These are phyloP conservation scores for Epichloe typhina DNA, from an alignment of 2,329 filamentous ascomycete species.

Conservation along the genomic window DNA sequence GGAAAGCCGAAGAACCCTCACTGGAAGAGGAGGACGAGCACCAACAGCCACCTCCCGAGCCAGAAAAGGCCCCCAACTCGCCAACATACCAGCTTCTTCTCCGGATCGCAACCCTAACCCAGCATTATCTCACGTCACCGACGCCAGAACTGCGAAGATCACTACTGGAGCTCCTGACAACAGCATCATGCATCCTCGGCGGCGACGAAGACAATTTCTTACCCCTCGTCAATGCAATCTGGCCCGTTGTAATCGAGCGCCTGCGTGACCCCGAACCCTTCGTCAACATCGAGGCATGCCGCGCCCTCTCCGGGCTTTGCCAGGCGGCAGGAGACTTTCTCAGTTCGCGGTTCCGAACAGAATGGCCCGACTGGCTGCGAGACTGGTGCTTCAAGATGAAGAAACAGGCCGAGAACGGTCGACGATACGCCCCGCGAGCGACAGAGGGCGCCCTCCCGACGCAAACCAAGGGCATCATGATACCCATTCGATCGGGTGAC, in stretches of 20 bases:
- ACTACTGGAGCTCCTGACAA: slow-evolving; percentile 63
- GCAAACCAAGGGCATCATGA: slow-evolving; percentile 13
- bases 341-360: slow-evolving; percentile 56
- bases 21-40: slow-evolving; percentile 21
- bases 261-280: slow-evolving; percentile 54
- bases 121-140: slow-evolving; percentile 80
- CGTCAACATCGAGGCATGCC: slow-evolving; percentile 56
- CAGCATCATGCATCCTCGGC: slow-evolving; percentile 58
- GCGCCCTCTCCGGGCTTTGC: slow-evolving; percentile 57
- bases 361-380: slow-evolving; percentile 49
- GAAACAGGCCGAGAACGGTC: slow-evolving; percentile 20
- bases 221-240: slow-evolving; percentile 79
- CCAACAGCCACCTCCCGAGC: slow-evolving; percentile 20
- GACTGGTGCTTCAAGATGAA: slow-evolving; percentile 34
- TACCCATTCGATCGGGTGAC: slow-evolving; percentile 18
- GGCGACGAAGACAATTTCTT: slow-evolving; percentile 72
- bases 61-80: slow-evolving; percentile 52
- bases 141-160: slow-evolving; percentile 67
- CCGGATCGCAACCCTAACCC: slow-evolving; percentile 69
- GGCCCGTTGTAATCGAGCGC: slow-evolving; percentile 66
- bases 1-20: slow-evolving; percentile 23
- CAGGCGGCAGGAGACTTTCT: slow-evolving; percentile 69
- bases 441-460: neutral
- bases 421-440: slow-evolving; percentile 4
- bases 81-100: slow-evolving; percentile 72